Evolutionary conservation across 129 eudicot genomes (phyloP).

Genomic region (Flaveria linearis): DNA sequence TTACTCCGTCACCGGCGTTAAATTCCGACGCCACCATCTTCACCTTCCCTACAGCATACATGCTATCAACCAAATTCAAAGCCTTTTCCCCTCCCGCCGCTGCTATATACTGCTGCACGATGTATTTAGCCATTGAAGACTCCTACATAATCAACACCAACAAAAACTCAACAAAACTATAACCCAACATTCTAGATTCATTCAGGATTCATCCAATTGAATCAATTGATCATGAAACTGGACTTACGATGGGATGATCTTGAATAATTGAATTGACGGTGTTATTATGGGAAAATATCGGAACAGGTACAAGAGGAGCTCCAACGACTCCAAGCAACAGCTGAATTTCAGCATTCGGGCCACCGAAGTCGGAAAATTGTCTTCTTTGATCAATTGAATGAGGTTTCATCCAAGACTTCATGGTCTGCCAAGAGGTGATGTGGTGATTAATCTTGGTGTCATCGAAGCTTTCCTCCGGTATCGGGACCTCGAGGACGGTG

Average conservation of each 20-base stretch:
- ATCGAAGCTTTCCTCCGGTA: conserved; percentile 72
- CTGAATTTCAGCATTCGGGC: conserved; percentile 64
- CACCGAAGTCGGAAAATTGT: conserved; percentile 45
- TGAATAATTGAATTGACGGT: conserved; percentile 42
- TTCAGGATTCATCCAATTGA: not conserved
- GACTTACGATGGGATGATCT: conserved; percentile 82
- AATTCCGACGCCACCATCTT: conserved; percentile 86
- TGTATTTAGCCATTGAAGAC: conserved; percentile 88
- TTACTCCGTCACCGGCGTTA: conserved; percentile 52
- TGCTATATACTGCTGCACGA: conserved; percentile 88
- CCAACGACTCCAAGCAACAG: conserved; percentile 84
- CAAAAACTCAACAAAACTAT: not conserved
- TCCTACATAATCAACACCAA: conserved; percentile 48
- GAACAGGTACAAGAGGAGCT: conserved; percentile 88
- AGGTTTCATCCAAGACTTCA: conserved; percentile 75
- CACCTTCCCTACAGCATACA: conserved; percentile 90
- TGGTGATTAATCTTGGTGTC: conserved; percentile 34
- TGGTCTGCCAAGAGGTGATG: conserved; percentile 56
- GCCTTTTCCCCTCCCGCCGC: conserved; percentile 85
- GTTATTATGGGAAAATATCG: conserved; percentile 43
- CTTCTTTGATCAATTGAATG: conserved; percentile 31
- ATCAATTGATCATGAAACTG: not conserved
- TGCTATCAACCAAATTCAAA: conserved; percentile 58
- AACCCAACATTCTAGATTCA: not conserved
- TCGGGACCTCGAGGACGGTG: conserved; percentile 94